Conservation (phyloP, 2,329 filamentous ascomycete species). For the Phialophora tarda region DNA sequence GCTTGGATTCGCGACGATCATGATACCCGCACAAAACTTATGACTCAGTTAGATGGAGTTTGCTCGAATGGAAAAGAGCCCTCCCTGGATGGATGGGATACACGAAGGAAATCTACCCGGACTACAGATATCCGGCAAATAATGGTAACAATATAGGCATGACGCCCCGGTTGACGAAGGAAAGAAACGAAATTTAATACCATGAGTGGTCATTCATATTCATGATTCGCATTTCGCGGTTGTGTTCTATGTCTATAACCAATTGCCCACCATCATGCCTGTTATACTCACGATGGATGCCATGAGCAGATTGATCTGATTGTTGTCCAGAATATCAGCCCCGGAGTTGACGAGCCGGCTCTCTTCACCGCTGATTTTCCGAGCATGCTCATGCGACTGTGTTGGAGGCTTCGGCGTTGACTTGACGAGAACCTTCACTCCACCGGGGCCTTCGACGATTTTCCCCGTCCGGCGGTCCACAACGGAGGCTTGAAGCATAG, state of each 20-base stretch:
- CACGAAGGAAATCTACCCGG: conserved; percentile 4
- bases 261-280: conserved; percentile 66
- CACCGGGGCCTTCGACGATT: conserved; percentile 85
- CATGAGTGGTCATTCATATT: neutral
- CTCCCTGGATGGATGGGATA: conserved; percentile 4
- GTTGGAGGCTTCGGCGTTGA: conserved; percentile 24
- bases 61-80: conserved; percentile 5
- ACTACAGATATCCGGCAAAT: conserved; percentile 8
- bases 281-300: conserved; percentile 78
- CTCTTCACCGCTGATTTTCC: conserved; percentile 38
- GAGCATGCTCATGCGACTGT: conserved; percentile 14
- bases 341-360: conserved; percentile 70
- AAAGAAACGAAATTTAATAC: conserved; percentile 4
- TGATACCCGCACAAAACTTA: conserved; percentile 21
- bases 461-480: conserved; percentile 82
- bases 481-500: conserved; percentile 82
- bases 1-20: conserved; percentile 20
- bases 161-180: neutral
- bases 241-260: conserved; percentile 21
- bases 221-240: neutral
- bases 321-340: conserved; percentile 83
- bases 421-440: conserved; percentile 55
- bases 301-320: conserved; percentile 94
- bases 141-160: conserved; percentile 13
- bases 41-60: conserved; percentile 12